These are phyloP conservation scores for Pezicula radicicola DNA, from an alignment of 2,329 filamentous ascomycete species.

Conservation along the genomic window DNA sequence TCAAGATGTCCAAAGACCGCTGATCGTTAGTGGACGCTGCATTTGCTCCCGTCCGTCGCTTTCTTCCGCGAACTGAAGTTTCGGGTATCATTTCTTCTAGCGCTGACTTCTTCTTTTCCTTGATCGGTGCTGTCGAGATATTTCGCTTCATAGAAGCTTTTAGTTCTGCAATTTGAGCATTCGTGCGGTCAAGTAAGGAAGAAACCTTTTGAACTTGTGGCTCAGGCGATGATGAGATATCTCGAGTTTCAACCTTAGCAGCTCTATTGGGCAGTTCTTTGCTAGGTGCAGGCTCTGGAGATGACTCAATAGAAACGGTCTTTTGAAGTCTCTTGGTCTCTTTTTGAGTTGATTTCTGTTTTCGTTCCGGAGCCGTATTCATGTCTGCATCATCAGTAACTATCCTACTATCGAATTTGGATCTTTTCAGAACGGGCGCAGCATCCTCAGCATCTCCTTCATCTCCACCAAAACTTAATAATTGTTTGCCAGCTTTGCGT, in stretches of 20 bases:
- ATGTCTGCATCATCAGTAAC: slow-evolving; percentile 58
- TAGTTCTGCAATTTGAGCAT: slow-evolving; percentile 76
- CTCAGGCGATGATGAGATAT: slow-evolving; percentile 33
- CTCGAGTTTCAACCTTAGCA: slow-evolving; percentile 28
- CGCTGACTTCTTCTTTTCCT: slow-evolving; percentile 61
- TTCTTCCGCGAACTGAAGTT: slow-evolving; percentile 67
- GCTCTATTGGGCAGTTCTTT: slow-evolving; percentile 23
- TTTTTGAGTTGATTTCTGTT: slow-evolving; percentile 26
- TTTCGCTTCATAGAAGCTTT: slow-evolving; percentile 79
- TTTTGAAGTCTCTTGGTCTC: slow-evolving; percentile 27
- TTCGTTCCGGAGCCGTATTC: slow-evolving; percentile 22
- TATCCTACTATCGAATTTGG: slow-evolving; percentile 75
- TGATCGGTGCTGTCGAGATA: slow-evolving; percentile 44
- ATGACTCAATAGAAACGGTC: slow-evolving; percentile 32
- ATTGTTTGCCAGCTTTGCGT: slow-evolving; percentile 70
- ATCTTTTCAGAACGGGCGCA: slow-evolving; percentile 65
- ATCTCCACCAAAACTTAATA: slow-evolving; percentile 75
- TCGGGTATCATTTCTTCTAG: slow-evolving; percentile 73
- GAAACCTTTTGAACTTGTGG: slow-evolving; percentile 32
- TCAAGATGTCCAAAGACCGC: slow-evolving; percentile 67
- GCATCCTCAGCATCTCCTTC: slow-evolving; percentile 51
- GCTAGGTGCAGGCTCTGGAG: slow-evolving; percentile 34
- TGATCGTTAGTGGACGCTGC: slow-evolving; percentile 55
- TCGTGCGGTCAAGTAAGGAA: slow-evolving; percentile 62
- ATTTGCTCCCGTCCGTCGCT: slow-evolving; percentile 58